phyloP scores from a whole-genome alignment of 257 asterid genomes.

The Solanum gandarillasii region DNA sequence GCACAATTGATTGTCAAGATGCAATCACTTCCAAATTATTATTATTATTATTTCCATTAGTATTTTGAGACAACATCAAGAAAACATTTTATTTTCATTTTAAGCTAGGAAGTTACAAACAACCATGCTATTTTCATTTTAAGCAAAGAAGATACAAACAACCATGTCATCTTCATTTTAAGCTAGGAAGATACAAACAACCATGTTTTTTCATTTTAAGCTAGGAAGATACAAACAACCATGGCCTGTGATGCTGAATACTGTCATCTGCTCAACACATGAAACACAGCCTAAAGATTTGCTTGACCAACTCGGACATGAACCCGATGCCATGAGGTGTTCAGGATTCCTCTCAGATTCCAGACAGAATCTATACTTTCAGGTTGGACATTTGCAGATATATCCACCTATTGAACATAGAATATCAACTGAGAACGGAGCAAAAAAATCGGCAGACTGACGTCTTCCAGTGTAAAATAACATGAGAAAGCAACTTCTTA shows the following conservation, averaged over 20 bases:
- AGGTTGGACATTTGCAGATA: conserved; percentile 80
- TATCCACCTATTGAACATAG: conserved; percentile 52
- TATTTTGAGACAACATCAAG: not conserved
- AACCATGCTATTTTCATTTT: not conserved
- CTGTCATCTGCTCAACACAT: not conserved
- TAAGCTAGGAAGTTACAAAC: not conserved
- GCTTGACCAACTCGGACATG: conserved; percentile 65
- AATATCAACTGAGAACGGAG: not conserved
- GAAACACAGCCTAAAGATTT: conserved; percentile 35
- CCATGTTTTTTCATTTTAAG: not conserved
- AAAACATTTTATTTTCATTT: not conserved
- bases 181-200: not conserved
- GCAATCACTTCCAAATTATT: not conserved
- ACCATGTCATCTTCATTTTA: not conserved
- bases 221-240: not conserved
- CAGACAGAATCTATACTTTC: conserved; percentile 72
- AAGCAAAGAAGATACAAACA: not conserved
- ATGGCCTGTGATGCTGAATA: not conserved
- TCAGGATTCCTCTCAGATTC: conserved; percentile 92
- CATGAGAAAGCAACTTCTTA: not conserved
- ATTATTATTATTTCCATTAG: not conserved
- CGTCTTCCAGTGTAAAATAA: not conserved
- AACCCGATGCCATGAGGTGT: conserved; percentile 97
- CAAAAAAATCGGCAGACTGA: not conserved
- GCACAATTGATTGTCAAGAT: not conserved